Conservation (phyloP, 768 basidiomycete genomes). For the Cystofilobasidium capitatum region DNA sequence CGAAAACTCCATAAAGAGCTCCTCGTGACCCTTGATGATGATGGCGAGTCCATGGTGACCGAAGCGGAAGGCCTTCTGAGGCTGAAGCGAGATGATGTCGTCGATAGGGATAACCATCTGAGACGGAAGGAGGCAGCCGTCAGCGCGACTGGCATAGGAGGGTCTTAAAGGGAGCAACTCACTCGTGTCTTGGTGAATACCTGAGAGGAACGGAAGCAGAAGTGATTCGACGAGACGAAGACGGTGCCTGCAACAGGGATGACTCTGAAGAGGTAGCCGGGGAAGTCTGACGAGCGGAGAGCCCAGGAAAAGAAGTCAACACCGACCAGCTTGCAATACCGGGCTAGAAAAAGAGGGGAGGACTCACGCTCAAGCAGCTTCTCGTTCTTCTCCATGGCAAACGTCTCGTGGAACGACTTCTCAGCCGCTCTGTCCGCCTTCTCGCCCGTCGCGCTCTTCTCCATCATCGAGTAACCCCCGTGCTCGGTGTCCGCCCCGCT, state of each 20-base stretch:
- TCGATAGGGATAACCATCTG: slow-evolving; percentile 92
- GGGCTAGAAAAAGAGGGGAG: background rate
- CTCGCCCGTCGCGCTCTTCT: slow-evolving; percentile 51
- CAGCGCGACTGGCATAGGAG: slow-evolving; percentile 5
- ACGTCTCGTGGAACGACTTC: slow-evolving; percentile 65
- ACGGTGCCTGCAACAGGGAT: slow-evolving; percentile 81
- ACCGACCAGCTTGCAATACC: background rate
- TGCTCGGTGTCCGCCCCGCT: background rate
- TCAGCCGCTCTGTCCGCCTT: slow-evolving; percentile 46
- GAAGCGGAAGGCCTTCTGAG: slow-evolving; percentile 76
- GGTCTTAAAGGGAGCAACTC: slow-evolving; percentile 34
- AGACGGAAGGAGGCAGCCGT: background rate
- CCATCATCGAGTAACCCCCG: slow-evolving; percentile 65
- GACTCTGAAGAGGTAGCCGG: slow-evolving; percentile 78
- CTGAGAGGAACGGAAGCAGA: slow-evolving; percentile 88
- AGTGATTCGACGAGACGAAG: slow-evolving; percentile 81
- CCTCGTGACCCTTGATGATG: slow-evolving; percentile 90
- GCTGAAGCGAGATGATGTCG: slow-evolving; percentile 75
- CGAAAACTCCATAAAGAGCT: slow-evolving; percentile 90
- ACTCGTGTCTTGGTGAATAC: slow-evolving; percentile 76
- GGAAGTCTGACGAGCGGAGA: slow-evolving; percentile 54
- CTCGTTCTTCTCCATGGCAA: slow-evolving; percentile 85
- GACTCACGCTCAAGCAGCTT: slow-evolving; percentile 73
- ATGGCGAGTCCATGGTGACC: slow-evolving; percentile 81
- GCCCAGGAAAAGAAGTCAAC: background rate